phyloP scores from a whole-genome alignment of 495 filamentous ascomycete genomes.

The Xylaria sp. region DNA sequence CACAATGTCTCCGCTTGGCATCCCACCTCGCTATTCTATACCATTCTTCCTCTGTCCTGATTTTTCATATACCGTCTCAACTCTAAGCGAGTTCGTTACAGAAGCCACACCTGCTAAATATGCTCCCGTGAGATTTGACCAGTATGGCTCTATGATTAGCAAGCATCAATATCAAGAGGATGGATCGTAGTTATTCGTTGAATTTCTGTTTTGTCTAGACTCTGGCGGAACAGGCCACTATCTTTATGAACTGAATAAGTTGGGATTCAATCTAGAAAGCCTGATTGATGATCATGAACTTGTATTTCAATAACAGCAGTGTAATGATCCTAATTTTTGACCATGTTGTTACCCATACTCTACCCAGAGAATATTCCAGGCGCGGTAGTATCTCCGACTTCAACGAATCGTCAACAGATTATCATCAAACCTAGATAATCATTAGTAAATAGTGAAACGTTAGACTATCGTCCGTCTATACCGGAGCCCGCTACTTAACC shows the following conservation, averaged over 20 bases:
- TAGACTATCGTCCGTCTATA: not conserved
- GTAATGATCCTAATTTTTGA: not conserved
- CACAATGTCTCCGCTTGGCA: constrained; percentile 52
- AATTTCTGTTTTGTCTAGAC: not conserved
- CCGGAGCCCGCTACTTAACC: not conserved
- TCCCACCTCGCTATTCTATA: constrained; percentile 64
- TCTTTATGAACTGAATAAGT: not conserved
- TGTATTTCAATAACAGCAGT: not conserved
- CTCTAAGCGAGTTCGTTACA: constrained; percentile 57
- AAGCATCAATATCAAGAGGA: constrained; percentile 32
- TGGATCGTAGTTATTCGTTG: not conserved
- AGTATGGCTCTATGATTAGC: constrained; percentile 33
- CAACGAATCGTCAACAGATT: not conserved
- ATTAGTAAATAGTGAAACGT: not conserved
- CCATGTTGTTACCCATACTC: not conserved
- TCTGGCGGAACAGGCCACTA: no score
- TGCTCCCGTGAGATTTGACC: constrained; percentile 50
- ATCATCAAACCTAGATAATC: not conserved
- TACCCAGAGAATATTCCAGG: not conserved
- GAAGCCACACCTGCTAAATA: constrained; percentile 53
- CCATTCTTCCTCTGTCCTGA: constrained; percentile 65
- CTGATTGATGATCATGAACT: not conserved
- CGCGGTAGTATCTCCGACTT: not conserved
- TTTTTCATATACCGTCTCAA: constrained; percentile 58
- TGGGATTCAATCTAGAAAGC: not conserved